A percentile compares a stretch with the other conserved stretches of the same genome.
Conservation (phyloP, 306 rosid genomes). For the Vigna hirtella region DNA sequence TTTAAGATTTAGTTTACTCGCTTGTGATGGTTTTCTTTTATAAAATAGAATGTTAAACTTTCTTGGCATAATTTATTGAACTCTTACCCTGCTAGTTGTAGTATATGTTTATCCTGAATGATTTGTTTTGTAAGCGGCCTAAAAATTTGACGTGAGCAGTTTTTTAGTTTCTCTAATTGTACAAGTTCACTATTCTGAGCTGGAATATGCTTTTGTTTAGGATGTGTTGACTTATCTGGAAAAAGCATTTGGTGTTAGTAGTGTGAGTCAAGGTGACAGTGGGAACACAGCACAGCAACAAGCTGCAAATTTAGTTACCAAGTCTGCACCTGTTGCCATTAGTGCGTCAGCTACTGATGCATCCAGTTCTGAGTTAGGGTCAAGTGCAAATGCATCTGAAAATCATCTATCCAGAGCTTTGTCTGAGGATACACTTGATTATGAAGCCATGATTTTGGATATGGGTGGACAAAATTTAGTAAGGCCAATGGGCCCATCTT, state of each 20-base stretch:
- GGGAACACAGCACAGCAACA: conserved; percentile 66
- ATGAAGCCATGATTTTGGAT: conserved; percentile 71
- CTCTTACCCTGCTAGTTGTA: conserved; percentile 4
- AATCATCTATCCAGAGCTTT: conserved; percentile 68
- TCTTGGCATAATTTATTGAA: neutral
- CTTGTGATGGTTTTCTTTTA: conserved; percentile 12
- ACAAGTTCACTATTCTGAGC: conserved; percentile 42
- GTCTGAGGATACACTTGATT: conserved; percentile 85
- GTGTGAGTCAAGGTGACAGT: conserved; percentile 69
- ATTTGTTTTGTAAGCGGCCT: conserved; percentile 19
- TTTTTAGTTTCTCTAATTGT: conserved; percentile 39
- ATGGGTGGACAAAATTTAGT: conserved; percentile 70
- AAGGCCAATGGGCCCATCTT: conserved; percentile 68
- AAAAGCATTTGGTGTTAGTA: conserved; percentile 81
- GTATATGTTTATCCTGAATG: neutral
- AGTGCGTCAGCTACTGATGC: conserved; percentile 67
- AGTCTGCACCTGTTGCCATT: conserved; percentile 65
- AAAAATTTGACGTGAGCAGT: neutral
- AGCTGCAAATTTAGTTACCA: conserved; percentile 62
- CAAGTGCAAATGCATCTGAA: conserved; percentile 70
- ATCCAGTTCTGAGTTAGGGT: conserved; percentile 71
- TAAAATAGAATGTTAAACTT: conserved; percentile 35
- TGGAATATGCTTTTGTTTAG: conserved; percentile 57
- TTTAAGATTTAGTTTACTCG: conserved; percentile 12
- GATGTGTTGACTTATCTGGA: conserved; percentile 89